Evolutionary conservation across 345 rosid genomes (phyloP).

Genomic region (Hirschfeldia incana): DNA sequence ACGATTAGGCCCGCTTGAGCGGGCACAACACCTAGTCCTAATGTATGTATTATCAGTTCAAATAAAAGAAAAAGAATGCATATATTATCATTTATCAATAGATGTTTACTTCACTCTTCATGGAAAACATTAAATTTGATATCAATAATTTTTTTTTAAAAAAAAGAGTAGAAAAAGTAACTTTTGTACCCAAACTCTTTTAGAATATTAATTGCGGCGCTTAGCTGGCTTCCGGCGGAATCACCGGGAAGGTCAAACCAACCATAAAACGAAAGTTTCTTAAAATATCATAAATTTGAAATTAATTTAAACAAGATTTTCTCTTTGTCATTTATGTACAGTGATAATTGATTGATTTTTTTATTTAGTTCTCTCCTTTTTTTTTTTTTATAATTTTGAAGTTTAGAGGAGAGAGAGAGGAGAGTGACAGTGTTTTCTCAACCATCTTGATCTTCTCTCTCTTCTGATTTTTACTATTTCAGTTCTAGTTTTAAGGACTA

Average conservation of each 20-base stretch:
- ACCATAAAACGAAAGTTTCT: background rate
- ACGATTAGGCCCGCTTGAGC: no score
- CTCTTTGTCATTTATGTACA: background rate
- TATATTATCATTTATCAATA: background rate
- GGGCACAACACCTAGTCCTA: no score
- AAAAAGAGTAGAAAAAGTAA: background rate
- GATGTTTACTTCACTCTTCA: background rate
- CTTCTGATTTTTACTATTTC: constrained; percentile 14
- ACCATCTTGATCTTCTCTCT: background rate
- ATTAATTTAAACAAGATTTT: background rate
- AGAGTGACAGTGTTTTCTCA: background rate
- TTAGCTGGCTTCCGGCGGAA: background rate
- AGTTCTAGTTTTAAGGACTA: constrained; percentile 24
- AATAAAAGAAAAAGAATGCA: background rate
- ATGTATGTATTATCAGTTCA: background rate
- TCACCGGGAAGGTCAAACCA: background rate
- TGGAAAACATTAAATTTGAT: no score
- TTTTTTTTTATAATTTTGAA: background rate
- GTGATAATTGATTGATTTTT: background rate
- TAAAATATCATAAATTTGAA: background rate
- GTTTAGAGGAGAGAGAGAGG: background rate
- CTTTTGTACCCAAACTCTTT: background rate
- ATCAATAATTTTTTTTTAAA: no score
- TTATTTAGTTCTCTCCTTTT: background rate
- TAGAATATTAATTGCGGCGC: background rate